Base-by-base conservation (phyloP, 2,329 filamentous ascomycete genomes). In the Colletotrichum sp. region DNA sequence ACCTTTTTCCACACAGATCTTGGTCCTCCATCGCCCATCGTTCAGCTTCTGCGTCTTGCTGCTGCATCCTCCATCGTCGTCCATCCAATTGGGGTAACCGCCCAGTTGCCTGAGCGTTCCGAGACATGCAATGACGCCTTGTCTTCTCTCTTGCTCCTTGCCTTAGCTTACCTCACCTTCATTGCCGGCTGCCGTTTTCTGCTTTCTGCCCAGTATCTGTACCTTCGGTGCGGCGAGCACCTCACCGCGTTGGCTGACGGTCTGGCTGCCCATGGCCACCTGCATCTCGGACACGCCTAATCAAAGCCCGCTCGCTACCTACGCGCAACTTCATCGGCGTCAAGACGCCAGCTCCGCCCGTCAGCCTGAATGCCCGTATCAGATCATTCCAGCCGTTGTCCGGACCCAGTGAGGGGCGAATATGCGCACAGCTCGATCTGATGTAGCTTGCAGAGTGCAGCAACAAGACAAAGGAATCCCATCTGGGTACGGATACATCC, bases 111-210 rank as follows among this genome's bases (percentile, higher is more conserved):
- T 21, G 52, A 63, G 69, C 39, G 70, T 32, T 68, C 63, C 57
- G 65, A 75, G 73, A 75, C 69, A 75, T 55, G 55, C 69, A 75
- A 72, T 64, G 62, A 49, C 66, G 72, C 67, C 71, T 74, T 59
- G 71, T 70, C 66, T 57, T 65, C 66, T 32, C 30, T 62, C 62
- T 73, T 44, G 65, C 68, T 55, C 68, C 39, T 26, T 75, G 67
- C 26, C 57, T 28, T 16, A 65, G 32, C 39, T 34, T 62, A 49
- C 36, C 16, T 63, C 59, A 66, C 26, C 18, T 28, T 26, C 63
- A 28, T 66, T 10, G 60, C 55, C 55, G 55, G 55, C 26, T 62
- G 59, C 59, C 30, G 59, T 49, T 49, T 49, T 49, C 44, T 49
- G 44, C 18, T 49, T 49, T 21, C 18, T 21, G 44, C 44, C n/a